Conservation (phyloP, 208 protist species). For the Wallacemonas sp. region DNA sequence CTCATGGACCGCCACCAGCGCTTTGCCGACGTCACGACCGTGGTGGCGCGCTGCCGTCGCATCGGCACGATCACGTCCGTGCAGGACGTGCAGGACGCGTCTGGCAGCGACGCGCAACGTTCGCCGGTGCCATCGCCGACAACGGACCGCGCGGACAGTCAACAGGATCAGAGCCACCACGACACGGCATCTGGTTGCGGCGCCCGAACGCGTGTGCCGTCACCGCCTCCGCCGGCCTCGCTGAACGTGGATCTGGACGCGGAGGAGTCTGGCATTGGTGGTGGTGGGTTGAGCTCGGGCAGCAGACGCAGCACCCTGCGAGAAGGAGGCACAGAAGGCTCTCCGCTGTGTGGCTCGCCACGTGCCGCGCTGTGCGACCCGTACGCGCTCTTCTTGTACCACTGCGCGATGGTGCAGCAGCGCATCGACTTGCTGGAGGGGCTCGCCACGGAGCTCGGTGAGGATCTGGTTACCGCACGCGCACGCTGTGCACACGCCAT, state of each 20-base stretch:
- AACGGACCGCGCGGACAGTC: too few species aligned
- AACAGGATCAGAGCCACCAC: too few species aligned
- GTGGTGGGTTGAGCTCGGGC: background rate
- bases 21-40: background rate
- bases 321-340: background rate
- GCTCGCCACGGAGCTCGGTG: background rate
- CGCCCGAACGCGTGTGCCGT: background rate
- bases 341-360: background rate
- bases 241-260: conserved; percentile 5
- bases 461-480: background rate
- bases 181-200: background rate
- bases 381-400: conserved; percentile 4
- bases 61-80: background rate
- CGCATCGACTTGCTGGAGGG: background rate
- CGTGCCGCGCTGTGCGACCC: conserved; percentile 1
- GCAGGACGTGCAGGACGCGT: background rate
- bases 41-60: background rate
- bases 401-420: conserved; percentile 6
- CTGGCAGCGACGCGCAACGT: background rate
- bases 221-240: conserved; percentile 3
- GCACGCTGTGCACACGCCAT: background rate
- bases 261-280: background rate
- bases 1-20: conserved; percentile 7
- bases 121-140: background rate
- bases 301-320: too few species aligned